Base-by-base conservation (phyloP, 108 stramenopile genomes). In the Schizochytrium sp. region DNA sequence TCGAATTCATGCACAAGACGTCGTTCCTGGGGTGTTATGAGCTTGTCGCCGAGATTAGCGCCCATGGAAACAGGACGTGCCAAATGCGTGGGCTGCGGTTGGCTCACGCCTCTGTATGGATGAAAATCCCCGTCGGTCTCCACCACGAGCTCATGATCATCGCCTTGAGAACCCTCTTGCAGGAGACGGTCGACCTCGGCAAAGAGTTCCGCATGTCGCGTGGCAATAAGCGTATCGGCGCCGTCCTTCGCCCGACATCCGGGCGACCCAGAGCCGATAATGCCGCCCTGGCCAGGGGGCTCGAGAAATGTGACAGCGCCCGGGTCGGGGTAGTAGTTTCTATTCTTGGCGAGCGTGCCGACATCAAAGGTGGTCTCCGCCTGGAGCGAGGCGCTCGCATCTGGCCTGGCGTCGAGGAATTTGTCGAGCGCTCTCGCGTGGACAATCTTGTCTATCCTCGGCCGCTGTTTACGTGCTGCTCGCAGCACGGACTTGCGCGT, bases 61-160 rank as follows among this genome's bases (percentile, higher is more conserved):
- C 48, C 23, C 76, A 83, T 53, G 45, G 76, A 53, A 12, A 53
- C 51, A 2, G 76, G 76, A 0, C 76, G 6, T 53, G 76, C 76
- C 48, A 47, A 16, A 8, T 83, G 76, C 2, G 45, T 53, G 10
- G 76, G 14, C 12, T 23, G 45, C 43, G 76, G 76, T 16, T 25
- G n/a, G 4, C 48, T 23, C 10, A 83, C 76, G 4, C 76, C 76
- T 2, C 76, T 12, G 23, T 83, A 83, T 23, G 76, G 76, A 53
- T 83, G 76, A 53, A 83, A 83, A 6, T 83, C 76, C 6, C 76
- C 76, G 6, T 83, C 76, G 8, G 63, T 69, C 63, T 83, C 76
- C 4, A 83, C 48, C 12, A 23, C 51, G 16, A 53, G 51, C 23
- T 83, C 48, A 5, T 83, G 76, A 23, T 28, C 48, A 34, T 1